phyloP scores from a whole-genome alignment of 2,329 filamentous ascomycete genomes.

The Zasmidium angulare region DNA sequence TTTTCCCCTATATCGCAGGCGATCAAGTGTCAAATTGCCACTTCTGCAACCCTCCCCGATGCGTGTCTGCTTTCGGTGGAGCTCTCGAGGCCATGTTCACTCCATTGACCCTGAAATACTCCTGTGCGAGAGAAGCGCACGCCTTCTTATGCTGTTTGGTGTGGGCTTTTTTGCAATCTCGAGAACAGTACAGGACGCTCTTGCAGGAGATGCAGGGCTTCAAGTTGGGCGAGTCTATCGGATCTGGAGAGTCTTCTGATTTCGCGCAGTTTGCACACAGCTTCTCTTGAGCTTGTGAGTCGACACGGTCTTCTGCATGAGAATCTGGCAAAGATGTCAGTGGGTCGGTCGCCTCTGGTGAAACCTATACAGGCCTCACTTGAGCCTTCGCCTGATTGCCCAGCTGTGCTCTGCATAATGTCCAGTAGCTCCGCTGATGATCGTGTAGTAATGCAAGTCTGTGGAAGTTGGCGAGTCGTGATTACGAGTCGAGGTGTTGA shows the following conservation, averaged over 20 bases:
- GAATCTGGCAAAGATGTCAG: background rate
- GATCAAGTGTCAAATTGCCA: constrained; percentile 39
- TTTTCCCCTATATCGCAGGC: background rate
- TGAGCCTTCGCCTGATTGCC: background rate
- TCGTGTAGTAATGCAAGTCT: no score
- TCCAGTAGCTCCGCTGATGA: background rate
- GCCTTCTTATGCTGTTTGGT: constrained; percentile 43
- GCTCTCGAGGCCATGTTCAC: constrained; percentile 40
- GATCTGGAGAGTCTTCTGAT: constrained; percentile 14
- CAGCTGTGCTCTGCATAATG: background rate
- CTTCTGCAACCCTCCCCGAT: constrained; percentile 40
- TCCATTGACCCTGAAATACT: constrained; percentile 38
- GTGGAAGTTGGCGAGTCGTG: no score
- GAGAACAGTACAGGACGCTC: constrained; percentile 40
- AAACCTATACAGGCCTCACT: background rate
- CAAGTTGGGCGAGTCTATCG: constrained; percentile 20
- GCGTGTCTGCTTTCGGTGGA: constrained; percentile 33
- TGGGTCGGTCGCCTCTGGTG: background rate
- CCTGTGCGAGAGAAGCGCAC: constrained; percentile 40
- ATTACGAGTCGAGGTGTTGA: background rate
- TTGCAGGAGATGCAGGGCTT: constrained; percentile 43
- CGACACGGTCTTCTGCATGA: background rate
- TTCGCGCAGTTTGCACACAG: constrained; percentile 17
- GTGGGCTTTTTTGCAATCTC: constrained; percentile 42
- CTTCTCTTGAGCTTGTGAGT: background rate